phyloP scores from a whole-genome alignment of 148 eudicot genomes.

The Rhododendron mucronatum region DNA sequence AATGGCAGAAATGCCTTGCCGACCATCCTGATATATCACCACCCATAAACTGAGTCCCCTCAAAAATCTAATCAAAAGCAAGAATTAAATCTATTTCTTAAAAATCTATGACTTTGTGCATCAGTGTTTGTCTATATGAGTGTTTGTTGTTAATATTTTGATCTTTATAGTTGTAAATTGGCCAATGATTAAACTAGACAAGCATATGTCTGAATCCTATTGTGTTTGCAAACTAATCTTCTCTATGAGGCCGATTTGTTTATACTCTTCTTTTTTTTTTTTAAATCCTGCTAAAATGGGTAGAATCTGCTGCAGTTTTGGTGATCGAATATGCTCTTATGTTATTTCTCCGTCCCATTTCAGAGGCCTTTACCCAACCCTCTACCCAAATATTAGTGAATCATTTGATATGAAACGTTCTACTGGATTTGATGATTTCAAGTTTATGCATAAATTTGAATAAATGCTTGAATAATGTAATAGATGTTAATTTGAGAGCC shows the following conservation, averaged over 20 bases:
- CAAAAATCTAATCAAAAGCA: background rate
- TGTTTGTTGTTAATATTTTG: background rate
- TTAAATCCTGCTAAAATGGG: background rate
- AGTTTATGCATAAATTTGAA: too few species aligned
- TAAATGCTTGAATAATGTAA: too few species aligned
- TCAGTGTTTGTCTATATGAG: too few species aligned
- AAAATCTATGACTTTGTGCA: background rate
- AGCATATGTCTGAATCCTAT: constrained; percentile 28
- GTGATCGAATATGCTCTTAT: background rate
- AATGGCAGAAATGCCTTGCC: constrained; percentile 57
- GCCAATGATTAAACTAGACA: constrained; percentile 33
- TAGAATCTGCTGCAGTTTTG: background rate
- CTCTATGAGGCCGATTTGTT: constrained; percentile 65
- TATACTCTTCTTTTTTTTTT: background rate
- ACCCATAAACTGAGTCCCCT: constrained; percentile 74
- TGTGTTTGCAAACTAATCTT: constrained; percentile 72
- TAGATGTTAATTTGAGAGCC: background rate
- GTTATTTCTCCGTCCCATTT: background rate
- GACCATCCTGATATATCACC: constrained; percentile 86
- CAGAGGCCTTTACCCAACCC: too few species aligned
- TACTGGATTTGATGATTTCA: too few species aligned
- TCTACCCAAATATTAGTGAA: too few species aligned
- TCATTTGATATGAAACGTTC: too few species aligned
- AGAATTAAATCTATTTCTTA: background rate
- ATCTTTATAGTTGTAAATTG: background rate